Base-by-base conservation (phyloP, 768 basidiomycete genomes). In the Inosperma sp. region DNA sequence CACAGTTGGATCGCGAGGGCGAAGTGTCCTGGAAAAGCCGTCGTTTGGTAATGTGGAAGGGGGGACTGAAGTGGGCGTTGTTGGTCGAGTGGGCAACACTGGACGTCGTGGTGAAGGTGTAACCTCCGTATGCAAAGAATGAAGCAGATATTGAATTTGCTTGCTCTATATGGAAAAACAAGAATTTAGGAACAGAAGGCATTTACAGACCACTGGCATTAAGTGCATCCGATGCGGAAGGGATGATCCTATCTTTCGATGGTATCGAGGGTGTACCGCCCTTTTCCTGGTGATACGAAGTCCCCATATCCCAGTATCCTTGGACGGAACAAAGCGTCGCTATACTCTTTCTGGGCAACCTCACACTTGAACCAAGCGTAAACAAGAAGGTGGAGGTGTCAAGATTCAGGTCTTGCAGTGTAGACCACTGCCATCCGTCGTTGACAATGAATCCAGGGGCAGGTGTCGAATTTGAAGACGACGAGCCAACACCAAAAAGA, bases 71-170 rank as follows among this genome's bases (percentile, higher is more conserved):
- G 71, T 60, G 3, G 67, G 56, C 7, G 78, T 72, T 1, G 65
- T 48, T 2, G 72, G 78, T 7, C 80, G 74, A 5, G 76, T 72
- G 2, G 82, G 89, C 0, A 87, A 89, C 12, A 77, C 67, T 5
- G 86, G 74, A 16, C 82, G 75, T 25, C 69, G 73, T 4, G 82
- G 82, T 3, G 81, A 34, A 4, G 87, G 85, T 0, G 86, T 86
- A 42, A 91, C 85, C 70, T 90, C 84, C 29, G 82, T 78, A 63
- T 89, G 82, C 16, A n/a, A 91, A 71, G 53, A 91, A 80, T 22
- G 85, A 79, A 53, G 75, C 82, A 72, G 92, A 91, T 46, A 90
- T 79, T 9, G 85, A 75, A 62, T 91, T 91, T 48, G 88, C 87
- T 81, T 91, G 88, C 69, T 91, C 88, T 87, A 56, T 19, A 36